Evolutionary conservation across 176 grass and related monocot genomes (phyloP).

Genomic region (Chrysopogon serrulatus): DNA sequence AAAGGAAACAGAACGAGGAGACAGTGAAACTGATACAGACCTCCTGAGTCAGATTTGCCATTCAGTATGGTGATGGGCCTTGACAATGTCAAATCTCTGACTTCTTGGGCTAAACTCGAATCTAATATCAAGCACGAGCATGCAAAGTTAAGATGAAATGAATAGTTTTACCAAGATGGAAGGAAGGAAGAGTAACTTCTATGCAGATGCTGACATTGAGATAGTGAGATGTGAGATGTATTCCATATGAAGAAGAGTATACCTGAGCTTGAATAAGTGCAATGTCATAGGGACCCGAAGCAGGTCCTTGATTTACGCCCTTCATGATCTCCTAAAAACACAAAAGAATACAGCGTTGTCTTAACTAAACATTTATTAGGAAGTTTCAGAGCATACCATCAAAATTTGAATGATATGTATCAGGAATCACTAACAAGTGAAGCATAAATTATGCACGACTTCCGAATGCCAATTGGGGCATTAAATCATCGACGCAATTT

Average conservation of each 20-base stretch:
- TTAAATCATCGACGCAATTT: background rate
- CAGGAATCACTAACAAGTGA: background rate
- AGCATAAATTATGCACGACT: slow-evolving; percentile 1
- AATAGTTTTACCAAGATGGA: slow-evolving; percentile 15
- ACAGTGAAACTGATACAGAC: slow-evolving; percentile 37
- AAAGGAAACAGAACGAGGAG: background rate
- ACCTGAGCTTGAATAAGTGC: slow-evolving; percentile 94
- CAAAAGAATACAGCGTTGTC: background rate
- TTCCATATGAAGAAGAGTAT: background rate
- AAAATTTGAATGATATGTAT: background rate
- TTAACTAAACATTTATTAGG: slow-evolving; percentile 10
- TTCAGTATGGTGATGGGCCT: slow-evolving; percentile 82
- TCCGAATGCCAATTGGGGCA: background rate
- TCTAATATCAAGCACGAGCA: slow-evolving; percentile 41
- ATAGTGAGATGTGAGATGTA: background rate
- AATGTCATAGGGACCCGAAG: slow-evolving; percentile 56
- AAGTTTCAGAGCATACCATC: slow-evolving; percentile 2
- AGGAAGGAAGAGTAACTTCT: background rate
- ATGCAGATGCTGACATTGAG: background rate
- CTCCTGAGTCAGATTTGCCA: slow-evolving; percentile 58
- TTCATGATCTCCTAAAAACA: slow-evolving; percentile 73
- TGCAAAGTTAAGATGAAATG: background rate
- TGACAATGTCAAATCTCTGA: slow-evolving; percentile 73
- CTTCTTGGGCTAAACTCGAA: slow-evolving; percentile 92
- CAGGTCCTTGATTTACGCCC: slow-evolving; percentile 64